phyloP scores from a whole-genome alignment of 805 yeast species.

The Starmerella apicola region DNA sequence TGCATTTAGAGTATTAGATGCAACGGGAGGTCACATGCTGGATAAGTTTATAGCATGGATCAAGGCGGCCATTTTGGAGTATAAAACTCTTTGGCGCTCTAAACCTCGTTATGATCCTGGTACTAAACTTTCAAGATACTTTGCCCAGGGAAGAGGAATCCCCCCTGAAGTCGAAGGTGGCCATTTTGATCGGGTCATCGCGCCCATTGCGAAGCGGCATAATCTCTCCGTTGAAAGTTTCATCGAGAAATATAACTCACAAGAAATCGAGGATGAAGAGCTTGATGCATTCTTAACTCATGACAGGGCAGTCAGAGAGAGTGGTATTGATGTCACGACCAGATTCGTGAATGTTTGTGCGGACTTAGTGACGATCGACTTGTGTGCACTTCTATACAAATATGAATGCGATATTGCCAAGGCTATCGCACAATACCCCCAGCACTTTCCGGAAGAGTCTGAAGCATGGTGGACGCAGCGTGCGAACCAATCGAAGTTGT shows the following conservation, averaged over 20 bases:
- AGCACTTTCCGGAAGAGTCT: constrained; percentile 34
- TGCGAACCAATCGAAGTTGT: constrained; percentile 42
- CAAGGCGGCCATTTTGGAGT: constrained; percentile 76
- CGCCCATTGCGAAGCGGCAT: constrained; percentile 57
- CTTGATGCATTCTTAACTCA: constrained; percentile 80
- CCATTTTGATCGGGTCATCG: constrained; percentile 64
- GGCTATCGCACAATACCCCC: constrained; percentile 45
- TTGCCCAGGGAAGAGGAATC: constrained; percentile 82
- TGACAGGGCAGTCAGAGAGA: constrained; percentile 89
- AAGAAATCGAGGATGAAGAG: constrained; percentile 57
- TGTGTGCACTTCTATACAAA: constrained; percentile 74
- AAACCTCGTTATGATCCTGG: constrained; percentile 58
- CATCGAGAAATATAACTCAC: constrained; percentile 54
- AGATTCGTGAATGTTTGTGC: constrained; percentile 86
- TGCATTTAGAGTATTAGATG: constrained; percentile 44
- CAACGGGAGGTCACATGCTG: neutral
- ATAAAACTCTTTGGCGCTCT: constrained; percentile 64
- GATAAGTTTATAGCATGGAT: constrained; percentile 57
- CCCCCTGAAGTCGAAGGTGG: constrained; percentile 94
- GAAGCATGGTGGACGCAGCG: constrained; percentile 49
- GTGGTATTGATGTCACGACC: constrained; percentile 91
- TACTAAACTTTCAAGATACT: constrained; percentile 78
- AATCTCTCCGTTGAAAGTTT: constrained; percentile 48
- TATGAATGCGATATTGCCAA: constrained; percentile 76
- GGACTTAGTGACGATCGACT: constrained; percentile 76